Conservation (phyloP, 2,329 filamentous ascomycete species). For the Penicillium olsonii region DNA sequence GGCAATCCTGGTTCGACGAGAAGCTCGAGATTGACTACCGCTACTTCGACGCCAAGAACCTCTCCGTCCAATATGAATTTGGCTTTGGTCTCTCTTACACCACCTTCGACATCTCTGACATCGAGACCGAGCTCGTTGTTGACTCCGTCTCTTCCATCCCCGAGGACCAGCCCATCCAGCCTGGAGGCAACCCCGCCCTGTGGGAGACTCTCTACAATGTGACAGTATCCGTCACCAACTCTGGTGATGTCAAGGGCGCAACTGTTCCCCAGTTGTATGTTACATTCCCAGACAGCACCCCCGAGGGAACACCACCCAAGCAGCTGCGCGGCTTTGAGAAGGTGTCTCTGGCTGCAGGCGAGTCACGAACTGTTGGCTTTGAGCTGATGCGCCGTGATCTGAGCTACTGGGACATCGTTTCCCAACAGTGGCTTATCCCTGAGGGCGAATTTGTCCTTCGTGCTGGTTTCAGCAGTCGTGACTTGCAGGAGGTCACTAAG, state of each 20-base stretch:
- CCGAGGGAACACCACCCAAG: constrained; percentile 39
- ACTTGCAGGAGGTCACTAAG: constrained; percentile 6
- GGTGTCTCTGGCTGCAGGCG: constrained; percentile 35
- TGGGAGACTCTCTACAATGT: constrained; percentile 25
- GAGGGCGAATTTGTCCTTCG: constrained; percentile 15
- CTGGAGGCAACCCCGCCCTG: constrained; percentile 48
- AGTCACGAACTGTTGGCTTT: constrained; percentile 53
- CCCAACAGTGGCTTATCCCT: constrained; percentile 58
- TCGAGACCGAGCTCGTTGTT: constrained; percentile 28
- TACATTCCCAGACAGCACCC: constrained; percentile 20
- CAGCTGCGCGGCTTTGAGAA: constrained; percentile 67
- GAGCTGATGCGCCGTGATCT: constrained; percentile 61
- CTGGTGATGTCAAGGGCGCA: constrained; percentile 65
- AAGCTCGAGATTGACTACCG: constrained; percentile 25
- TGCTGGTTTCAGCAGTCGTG: constrained; percentile 19
- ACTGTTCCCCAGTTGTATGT: constrained; percentile 65
- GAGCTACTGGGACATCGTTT: constrained; percentile 62
- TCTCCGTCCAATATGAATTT: constrained; percentile 23
- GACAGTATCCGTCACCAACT: constrained; percentile 71
- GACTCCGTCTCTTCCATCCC: constrained; percentile 9
- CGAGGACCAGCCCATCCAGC: constrained; percentile 31
- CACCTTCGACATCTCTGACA: constrained; percentile 65
- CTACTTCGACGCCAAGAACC: constrained; percentile 23
- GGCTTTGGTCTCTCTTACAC: constrained; percentile 75
- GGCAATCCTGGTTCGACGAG: constrained; percentile 19